These are phyloP conservation scores for Fusarium siculi DNA, from an alignment of 2,329 filamentous ascomycete genomes.

Conservation along the genomic window DNA sequence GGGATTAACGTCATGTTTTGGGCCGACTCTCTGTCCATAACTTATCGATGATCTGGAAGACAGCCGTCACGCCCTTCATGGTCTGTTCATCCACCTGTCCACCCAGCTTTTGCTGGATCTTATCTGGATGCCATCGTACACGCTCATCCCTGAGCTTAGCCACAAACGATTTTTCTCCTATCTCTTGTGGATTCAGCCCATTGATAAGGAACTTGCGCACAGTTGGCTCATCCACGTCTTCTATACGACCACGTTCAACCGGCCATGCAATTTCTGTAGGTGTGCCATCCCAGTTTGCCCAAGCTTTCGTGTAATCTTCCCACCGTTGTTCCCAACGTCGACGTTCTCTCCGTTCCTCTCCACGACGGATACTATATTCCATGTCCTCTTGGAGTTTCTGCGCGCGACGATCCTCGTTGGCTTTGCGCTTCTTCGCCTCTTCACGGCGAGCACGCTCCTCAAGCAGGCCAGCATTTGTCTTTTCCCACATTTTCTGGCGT, in stretches of 20 bases:
- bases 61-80: constrained; percentile 83
- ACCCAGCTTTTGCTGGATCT: constrained; percentile 90
- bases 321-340: constrained; percentile 70
- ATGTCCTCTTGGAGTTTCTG: constrained; percentile 70
- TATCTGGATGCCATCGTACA: constrained; percentile 96
- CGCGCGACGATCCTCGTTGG: constrained; percentile 61
- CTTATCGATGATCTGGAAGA: constrained; percentile 90
- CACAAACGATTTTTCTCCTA: constrained; percentile 58
- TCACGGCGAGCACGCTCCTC: constrained; percentile 77
- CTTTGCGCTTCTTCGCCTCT: constrained; percentile 61
- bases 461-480: constrained; percentile 83
- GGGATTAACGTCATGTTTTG: constrained; percentile 24
- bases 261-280: constrained; percentile 74
- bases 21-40: constrained; percentile 75
- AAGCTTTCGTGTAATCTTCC: constrained; percentile 71
- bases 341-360: constrained; percentile 68
- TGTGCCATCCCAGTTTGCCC: constrained; percentile 65
- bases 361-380: constrained; percentile 74
- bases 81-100: constrained; percentile 75
- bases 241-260: constrained; percentile 66
- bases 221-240: constrained; percentile 66
- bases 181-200: constrained; percentile 55
- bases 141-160: constrained; percentile 81
- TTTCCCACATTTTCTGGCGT: constrained; percentile 93
- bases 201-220: constrained; percentile 76